These are phyloP conservation scores for Akanthomyces dipterigenus DNA, from an alignment of 2,329 filamentous ascomycete species.

Conservation along the genomic window DNA sequence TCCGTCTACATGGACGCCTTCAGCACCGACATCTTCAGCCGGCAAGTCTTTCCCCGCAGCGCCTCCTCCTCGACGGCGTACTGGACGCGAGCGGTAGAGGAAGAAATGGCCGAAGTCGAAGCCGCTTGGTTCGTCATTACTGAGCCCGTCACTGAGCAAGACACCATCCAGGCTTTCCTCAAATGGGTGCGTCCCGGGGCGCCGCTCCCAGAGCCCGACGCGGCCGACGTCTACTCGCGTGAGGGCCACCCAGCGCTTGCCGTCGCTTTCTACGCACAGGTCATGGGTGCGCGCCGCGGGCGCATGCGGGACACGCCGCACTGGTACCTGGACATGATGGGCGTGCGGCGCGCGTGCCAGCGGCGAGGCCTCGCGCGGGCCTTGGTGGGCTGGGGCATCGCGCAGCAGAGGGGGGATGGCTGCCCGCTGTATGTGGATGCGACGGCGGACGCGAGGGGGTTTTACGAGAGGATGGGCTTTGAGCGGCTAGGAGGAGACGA, in stretches of 20 bases:
- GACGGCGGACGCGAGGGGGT: constrained; percentile 36
- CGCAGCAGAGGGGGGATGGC: constrained; percentile 36
- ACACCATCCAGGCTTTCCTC: constrained; percentile 35
- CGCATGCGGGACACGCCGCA: constrained; percentile 37
- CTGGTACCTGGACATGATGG: constrained; percentile 43
- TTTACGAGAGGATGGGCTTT: constrained; percentile 46
- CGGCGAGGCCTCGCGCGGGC: constrained; percentile 37
- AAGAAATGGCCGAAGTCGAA: constrained; percentile 34
- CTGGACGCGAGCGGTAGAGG: constrained; percentile 27
- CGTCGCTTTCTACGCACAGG: constrained; percentile 32
- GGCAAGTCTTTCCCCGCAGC: constrained; percentile 29
- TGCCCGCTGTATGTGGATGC: constrained; percentile 44
- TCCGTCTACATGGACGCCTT: constrained; percentile 42
- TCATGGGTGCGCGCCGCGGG: constrained; percentile 28
- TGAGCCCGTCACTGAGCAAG: constrained; percentile 25
- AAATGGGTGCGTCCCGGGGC: constrained; percentile 38
- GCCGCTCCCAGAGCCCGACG: constrained; percentile 18
- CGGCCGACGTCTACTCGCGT: constrained; percentile 29
- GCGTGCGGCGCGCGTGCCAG: constrained; percentile 35
- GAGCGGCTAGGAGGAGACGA: constrained; percentile 25
- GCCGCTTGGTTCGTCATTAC: constrained; percentile 34
- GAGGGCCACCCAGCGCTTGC: constrained; percentile 31
- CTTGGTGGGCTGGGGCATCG: constrained; percentile 41
- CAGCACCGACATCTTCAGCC: constrained; percentile 28
- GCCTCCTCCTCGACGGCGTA: constrained; percentile 22